These are phyloP conservation scores for Diospyros lotus DNA, from an alignment of 148 eudicot genomes.

Conservation along the genomic window DNA sequence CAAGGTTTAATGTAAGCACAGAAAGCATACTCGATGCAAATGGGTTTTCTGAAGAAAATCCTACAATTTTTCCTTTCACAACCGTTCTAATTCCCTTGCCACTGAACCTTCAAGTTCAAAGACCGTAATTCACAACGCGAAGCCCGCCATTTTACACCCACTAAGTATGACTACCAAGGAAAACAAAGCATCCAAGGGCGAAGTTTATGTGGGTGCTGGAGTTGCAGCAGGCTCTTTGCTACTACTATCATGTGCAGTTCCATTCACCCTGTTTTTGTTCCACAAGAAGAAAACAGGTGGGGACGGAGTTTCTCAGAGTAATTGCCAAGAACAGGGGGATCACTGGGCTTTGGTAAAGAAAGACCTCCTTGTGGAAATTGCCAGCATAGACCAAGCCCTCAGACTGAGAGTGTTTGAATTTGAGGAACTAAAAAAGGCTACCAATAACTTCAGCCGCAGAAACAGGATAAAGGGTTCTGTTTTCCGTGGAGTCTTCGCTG, in stretches of 20 bases:
- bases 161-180: conserved; percentile 7
- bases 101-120: conserved; percentile 42
- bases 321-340: conserved; percentile 19
- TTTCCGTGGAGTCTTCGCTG: conserved; percentile 43
- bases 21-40: conserved; percentile 45
- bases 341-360: not conserved
- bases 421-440: conserved; percentile 50
- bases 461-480: conserved; percentile 45
- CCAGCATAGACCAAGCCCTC: conserved; percentile 44
- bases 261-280: conserved; percentile 12
- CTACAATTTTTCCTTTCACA: conserved; percentile 43
- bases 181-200: conserved; percentile 13
- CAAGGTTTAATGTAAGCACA: conserved; percentile 20
- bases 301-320: not conserved
- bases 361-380: conserved; percentile 45
- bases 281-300: conserved; percentile 10
- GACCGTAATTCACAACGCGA: conserved; percentile 15
- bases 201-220: conserved; percentile 26
- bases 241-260: not conserved
- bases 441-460: conserved; percentile 42
- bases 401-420: conserved; percentile 33
- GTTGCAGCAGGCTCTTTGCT: conserved; percentile 32
- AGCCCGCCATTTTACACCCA: not conserved
- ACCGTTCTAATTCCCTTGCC: conserved; percentile 58
- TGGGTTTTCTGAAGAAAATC: conserved; percentile 30